Conservation (phyloP, 306 rosid species). For the Calophaca sinica region DNA sequence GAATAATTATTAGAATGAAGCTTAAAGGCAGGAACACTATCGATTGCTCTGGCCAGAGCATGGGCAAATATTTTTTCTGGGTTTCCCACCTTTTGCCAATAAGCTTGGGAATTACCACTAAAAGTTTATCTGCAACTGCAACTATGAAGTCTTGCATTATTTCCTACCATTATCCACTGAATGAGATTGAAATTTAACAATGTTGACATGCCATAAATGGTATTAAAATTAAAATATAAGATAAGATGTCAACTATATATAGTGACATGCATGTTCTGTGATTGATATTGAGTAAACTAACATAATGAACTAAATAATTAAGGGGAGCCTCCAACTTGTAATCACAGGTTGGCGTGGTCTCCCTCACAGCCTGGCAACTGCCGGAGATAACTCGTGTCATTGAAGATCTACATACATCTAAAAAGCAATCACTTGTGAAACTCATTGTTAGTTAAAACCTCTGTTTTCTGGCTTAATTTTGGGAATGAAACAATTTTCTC, state of each 20-base stretch:
- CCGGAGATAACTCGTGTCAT: background rate
- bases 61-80: background rate
- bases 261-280: constrained; percentile 3
- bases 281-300: constrained; percentile 27
- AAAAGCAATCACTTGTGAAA: background rate
- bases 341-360: constrained; percentile 56
- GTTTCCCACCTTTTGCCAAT: background rate
- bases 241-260: background rate
- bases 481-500: background rate
- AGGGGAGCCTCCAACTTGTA: constrained; percentile 38
- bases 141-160: background rate
- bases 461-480: constrained; percentile 24
- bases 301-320: constrained; percentile 41
- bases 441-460: background rate
- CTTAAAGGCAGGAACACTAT: background rate
- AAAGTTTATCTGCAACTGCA: background rate
- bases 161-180: background rate
- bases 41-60: constrained; percentile 15
- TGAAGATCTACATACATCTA: background rate
- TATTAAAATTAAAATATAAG: background rate
- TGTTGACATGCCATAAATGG: constrained; percentile 19
- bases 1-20: constrained; percentile 28
- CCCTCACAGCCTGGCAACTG: constrained; percentile 61
- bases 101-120: background rate
- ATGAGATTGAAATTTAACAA: constrained; percentile 27